These are phyloP conservation scores for Lepidopterella palustris DNA, from an alignment of 495 filamentous ascomycete genomes.

Conservation along the genomic window DNA sequence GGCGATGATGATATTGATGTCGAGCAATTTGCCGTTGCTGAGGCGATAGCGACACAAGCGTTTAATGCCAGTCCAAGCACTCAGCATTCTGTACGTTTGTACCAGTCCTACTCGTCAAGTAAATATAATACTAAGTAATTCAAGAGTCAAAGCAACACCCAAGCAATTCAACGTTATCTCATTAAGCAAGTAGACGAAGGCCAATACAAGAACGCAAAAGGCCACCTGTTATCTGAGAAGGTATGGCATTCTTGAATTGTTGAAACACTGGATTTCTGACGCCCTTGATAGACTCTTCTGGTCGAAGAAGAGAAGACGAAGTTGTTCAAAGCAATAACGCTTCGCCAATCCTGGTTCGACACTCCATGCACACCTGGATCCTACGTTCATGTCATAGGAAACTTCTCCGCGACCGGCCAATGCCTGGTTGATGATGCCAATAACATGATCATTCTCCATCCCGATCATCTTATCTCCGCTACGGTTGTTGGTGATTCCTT, in stretches of 20 bases:
- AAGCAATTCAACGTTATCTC: slow-evolving; percentile 75
- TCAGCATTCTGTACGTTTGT: slow-evolving; percentile 31
- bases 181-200: slow-evolving; percentile 63
- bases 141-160: slow-evolving; percentile 46
- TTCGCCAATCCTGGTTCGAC: slow-evolving; percentile 80
- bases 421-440: slow-evolving; percentile 69
- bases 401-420: slow-evolving; percentile 58
- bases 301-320: slow-evolving; percentile 69
- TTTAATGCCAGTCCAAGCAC: slow-evolving; percentile 41
- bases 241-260: slow-evolving; percentile 38
- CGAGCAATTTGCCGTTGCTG: slow-evolving; percentile 46
- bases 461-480: slow-evolving; percentile 89
- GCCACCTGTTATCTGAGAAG: slow-evolving; percentile 61
- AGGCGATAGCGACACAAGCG: slow-evolving; percentile 49
- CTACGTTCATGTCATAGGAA: slow-evolving; percentile 79
- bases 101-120: neutral
- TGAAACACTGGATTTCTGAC: neutral
- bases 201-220: slow-evolving; percentile 56
- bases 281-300: slow-evolving; percentile 55
- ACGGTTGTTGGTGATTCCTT: slow-evolving; percentile 93
- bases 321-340: slow-evolving; percentile 57
- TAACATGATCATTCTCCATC: slow-evolving; percentile 87
- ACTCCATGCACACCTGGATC: slow-evolving; percentile 66
- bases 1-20: slow-evolving; percentile 55
- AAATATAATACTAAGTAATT: slow-evolving; percentile 20